Base-by-base conservation (phyloP, 2,329 filamentous ascomycete genomes). In the Venturia effusa region DNA sequence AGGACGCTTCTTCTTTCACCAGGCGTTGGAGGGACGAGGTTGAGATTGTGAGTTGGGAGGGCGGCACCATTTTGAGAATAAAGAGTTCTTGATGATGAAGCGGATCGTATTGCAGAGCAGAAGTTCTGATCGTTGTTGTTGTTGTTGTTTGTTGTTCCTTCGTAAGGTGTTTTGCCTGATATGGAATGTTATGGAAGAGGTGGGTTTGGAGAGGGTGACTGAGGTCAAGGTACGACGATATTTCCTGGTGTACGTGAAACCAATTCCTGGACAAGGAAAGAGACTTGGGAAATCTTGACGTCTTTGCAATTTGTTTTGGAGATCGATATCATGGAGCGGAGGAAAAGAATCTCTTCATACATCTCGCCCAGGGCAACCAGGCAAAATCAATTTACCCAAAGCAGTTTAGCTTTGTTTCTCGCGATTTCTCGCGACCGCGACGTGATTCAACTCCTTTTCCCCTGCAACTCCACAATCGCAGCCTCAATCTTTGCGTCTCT, bases 1-100 rank as follows among this genome's bases (percentile, higher is more conserved):
- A 97, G 70, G 88, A 93, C 45, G 83, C 80, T 75, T 97, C 90
- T 76, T 99, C 94, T 76, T 96, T 97, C 68, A 96, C 84, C 59
- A 97, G 84, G 65, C 94, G 90, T 70, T 84, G 81, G 68, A 97
- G 85, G 24, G 90, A 86, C 66, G 87, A 84, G 30, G 90, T 94
- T 55, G 88, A 86, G 72, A 97, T 94, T 70, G 84, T 77, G 74
- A 97, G 85, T 69, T 87, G 83, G 0, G 87, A 86, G 55, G 89
- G 89, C 39, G 90, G 82, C 3, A 90, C 83, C 92, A 96, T 96
- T 61, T 61, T 45, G 32, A n/a, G 34, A n/a, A 57, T 24, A 17
- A 19, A 24, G 10, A 1, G 10, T 24, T 37, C 10, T n/a, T 57
- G 43, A 24, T 63, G 7, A 39, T 43, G 43, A 57, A 34, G 59